Conservation (phyloP, 2,329 filamentous ascomycete genomes). For the Penicillium sp. region DNA sequence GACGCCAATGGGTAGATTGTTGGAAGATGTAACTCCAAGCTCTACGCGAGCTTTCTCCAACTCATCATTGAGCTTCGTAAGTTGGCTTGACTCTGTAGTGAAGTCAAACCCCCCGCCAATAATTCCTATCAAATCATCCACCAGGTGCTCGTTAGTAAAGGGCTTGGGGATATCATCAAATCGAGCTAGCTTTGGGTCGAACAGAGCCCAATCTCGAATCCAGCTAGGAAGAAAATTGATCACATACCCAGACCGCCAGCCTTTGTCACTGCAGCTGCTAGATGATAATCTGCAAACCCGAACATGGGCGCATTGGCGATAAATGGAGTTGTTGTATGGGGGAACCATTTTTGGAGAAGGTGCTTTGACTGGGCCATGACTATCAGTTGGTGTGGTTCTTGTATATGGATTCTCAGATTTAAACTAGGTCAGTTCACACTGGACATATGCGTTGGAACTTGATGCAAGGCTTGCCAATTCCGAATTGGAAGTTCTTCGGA, state of each 20-base stretch:
- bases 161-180: not conserved
- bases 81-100: conserved; percentile 11
- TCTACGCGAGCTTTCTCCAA: conserved; percentile 10
- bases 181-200: not conserved
- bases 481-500: too few relatives aligned
- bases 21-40: conserved; percentile 1
- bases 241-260: conserved; percentile 21
- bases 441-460: too few relatives aligned
- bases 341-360: conserved; percentile 17
- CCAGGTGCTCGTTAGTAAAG: not conserved
- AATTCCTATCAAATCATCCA: conserved; percentile 12
- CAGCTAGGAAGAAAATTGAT: not conserved
- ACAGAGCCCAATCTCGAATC: not conserved
- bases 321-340: conserved; percentile 17
- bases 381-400: not conserved
- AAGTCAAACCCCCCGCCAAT: conserved; percentile 24
- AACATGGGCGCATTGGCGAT: conserved; percentile 27
- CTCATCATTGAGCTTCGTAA: conserved; percentile 13
- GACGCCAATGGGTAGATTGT: conserved; percentile 54
- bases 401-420: not conserved
- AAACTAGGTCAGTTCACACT: not conserved
- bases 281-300: conserved; percentile 16
- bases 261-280: conserved; percentile 18
- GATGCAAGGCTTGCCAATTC: too few relatives aligned
- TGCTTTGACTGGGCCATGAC: not conserved